Conservation (phyloP, 129 eudicot species). For the Scalesia atractyloides region DNA sequence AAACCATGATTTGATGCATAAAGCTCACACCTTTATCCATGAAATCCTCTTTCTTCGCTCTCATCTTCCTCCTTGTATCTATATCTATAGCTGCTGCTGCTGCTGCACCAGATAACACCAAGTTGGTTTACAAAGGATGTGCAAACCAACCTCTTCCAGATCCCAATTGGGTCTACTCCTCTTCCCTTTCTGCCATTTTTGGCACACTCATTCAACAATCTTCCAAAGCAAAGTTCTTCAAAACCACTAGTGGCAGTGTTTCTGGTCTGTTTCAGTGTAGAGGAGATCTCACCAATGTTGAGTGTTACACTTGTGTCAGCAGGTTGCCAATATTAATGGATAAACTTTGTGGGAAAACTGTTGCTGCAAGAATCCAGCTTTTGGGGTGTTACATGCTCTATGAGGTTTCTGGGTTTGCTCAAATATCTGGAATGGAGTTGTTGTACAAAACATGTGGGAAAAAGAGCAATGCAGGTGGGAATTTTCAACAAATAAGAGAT, state of each 20-base stretch:
- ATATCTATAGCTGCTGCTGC: background rate
- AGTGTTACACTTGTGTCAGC: slow-evolving; percentile 77
- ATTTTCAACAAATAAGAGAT: slow-evolving; percentile 64
- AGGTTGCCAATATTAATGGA: slow-evolving; percentile 63
- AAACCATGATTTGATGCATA: slow-evolving; percentile 23
- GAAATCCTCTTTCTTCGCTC: slow-evolving; percentile 25
- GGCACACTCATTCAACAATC: slow-evolving; percentile 76
- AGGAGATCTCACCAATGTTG: slow-evolving; percentile 72
- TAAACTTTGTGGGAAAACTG: slow-evolving; percentile 75
- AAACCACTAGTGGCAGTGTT: slow-evolving; percentile 61
- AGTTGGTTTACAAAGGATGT: slow-evolving; percentile 85
- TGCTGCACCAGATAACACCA: slow-evolving; percentile 54
- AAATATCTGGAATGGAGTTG: slow-evolving; percentile 79
- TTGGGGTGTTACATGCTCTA: slow-evolving; percentile 80
- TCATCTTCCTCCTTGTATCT: slow-evolving; percentile 11
- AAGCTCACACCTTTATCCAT: slow-evolving; percentile 21
- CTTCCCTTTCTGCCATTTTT: slow-evolving; percentile 68
- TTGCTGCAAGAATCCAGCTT: slow-evolving; percentile 87
- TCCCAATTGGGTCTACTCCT: slow-evolving; percentile 78
- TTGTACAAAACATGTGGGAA: slow-evolving; percentile 77
- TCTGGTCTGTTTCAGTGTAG: slow-evolving; percentile 86
- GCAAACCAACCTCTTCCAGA: slow-evolving; percentile 71
- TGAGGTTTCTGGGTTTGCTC: slow-evolving; percentile 74
- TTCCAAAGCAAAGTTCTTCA: slow-evolving; percentile 70
- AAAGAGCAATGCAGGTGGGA: slow-evolving; percentile 34